Percentiles rank a stretch among this genome's conserved stretches.
phyloP scores from a whole-genome alignment of 2,329 filamentous ascomycete species.

The Verticillium zaregamsianum region DNA sequence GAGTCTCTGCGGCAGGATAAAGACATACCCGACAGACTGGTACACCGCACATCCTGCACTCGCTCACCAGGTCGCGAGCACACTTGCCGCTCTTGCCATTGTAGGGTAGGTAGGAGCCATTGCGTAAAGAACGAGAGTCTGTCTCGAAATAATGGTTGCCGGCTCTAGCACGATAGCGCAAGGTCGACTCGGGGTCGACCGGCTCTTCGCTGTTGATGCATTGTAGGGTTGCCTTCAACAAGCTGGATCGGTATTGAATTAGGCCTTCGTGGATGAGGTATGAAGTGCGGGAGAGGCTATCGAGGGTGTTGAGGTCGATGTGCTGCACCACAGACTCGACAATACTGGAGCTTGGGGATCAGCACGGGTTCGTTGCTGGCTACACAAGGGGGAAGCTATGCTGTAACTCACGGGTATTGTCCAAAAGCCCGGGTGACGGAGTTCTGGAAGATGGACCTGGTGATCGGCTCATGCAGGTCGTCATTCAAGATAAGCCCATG shows the following conservation, averaged over 20 bases:
- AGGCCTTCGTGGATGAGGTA: conserved; percentile 74
- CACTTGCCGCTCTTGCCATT: conserved; percentile 72
- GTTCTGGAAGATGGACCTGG: conserved; percentile 10
- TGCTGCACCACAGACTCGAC: conserved; percentile 68
- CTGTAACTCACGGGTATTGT: conserved; percentile 28
- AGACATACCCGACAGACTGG: conserved; percentile 72
- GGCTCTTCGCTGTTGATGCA: conserved; percentile 68
- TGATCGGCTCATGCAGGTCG: conserved; percentile 1
- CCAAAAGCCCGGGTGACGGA: conserved; percentile 25
- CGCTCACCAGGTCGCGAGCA: conserved; percentile 80
- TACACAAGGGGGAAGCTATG: background rate
- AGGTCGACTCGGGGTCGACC: conserved; percentile 50
- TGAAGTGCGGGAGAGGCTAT: conserved; percentile 78
- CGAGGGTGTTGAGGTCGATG: conserved; percentile 83
- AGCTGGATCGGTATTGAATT: conserved; percentile 69
- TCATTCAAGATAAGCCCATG: background rate
- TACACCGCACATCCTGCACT: conserved; percentile 72
- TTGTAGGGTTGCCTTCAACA: conserved; percentile 71
- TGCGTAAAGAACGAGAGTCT: conserved; percentile 37
- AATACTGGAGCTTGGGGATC: conserved; percentile 50
- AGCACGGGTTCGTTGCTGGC: background rate
- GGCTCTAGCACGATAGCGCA: conserved; percentile 54
- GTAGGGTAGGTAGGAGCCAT: conserved; percentile 18
- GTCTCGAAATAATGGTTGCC: conserved; percentile 58
- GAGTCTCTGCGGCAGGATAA: background rate